These are phyloP conservation scores for Aspergillus ellipticus DNA, from an alignment of 495 filamentous ascomycete genomes.

Conservation along the genomic window DNA sequence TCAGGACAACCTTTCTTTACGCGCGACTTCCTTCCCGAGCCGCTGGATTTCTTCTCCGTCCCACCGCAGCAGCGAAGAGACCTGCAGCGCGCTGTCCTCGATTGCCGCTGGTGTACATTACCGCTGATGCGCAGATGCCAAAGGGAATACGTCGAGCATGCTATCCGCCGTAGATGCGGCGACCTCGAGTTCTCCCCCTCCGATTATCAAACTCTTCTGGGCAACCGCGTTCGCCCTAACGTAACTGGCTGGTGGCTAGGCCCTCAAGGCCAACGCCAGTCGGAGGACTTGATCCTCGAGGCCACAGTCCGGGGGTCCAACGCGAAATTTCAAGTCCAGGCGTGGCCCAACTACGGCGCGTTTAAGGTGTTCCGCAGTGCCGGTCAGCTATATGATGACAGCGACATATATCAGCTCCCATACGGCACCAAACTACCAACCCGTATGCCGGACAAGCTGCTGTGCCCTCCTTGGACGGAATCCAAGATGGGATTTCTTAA, in stretches of 20 bases:
- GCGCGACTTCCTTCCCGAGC: slow-evolving; percentile 34
- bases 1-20: slow-evolving; percentile 33
- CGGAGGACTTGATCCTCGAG: slow-evolving; percentile 32
- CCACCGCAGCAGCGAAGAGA: slow-evolving; percentile 18
- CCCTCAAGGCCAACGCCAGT: slow-evolving; percentile 27
- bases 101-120: slow-evolving; percentile 45
- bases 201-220: slow-evolving; percentile 16
- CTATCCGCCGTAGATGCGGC: slow-evolving; percentile 24
- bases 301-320: slow-evolving; percentile 2
- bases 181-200: slow-evolving; percentile 22
- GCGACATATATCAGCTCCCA: slow-evolving; percentile 35
- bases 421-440: slow-evolving; percentile 17
- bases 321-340: slow-evolving; percentile 29
- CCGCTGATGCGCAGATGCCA: slow-evolving; percentile 39
- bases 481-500: slow-evolving; percentile 41
- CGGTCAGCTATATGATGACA: slow-evolving; percentile 20
- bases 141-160: slow-evolving; percentile 34
- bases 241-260: too few species aligned
- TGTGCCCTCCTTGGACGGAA: slow-evolving; percentile 41
- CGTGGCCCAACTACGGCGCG: slow-evolving; percentile 25
- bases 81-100: slow-evolving; percentile 34
- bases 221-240: slow-evolving; percentile 16
- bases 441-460: slow-evolving; percentile 40
- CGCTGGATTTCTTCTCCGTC: slow-evolving; percentile 30
- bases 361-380: slow-evolving; percentile 19